Base-by-base conservation (phyloP, 78 protist genomes). In the Acrasis kona region DNA sequence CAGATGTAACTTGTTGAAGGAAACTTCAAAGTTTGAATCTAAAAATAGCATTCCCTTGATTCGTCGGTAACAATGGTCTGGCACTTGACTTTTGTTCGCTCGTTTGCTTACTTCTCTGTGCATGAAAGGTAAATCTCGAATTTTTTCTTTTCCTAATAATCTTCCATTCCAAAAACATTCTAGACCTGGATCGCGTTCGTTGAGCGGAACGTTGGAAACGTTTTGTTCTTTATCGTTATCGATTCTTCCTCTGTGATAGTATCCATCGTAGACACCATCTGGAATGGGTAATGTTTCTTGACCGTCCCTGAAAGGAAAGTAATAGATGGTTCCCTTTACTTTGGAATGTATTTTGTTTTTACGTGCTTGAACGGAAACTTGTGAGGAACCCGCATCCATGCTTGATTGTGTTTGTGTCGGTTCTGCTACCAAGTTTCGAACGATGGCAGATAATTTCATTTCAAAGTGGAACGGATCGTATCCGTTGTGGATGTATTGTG, bases 151-250 rank as follows among this genome's bases (percentile, higher is more conserved):
- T 7, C 73, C 41, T 7, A 74, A 61, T 61, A 74, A 29, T 7
- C 78, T 28, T 28, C 78, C 78, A 31, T 74, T 74, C 78, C 78
- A 74, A 36, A 74, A 74, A 19, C 37, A 28, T 70, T 74, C 78
- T 39, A 74, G 5, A 7, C 78, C 78, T 5, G 78, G 78, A 28
- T 66, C 29, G 30, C 78, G 28, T 29, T 74, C 78, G 36, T 8
- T 41, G 50, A 74, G 36, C 7, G 78, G 78, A 12, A 74, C 7
- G 30, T 66, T 64, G n/a, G n/a, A n/a, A n/a, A n/a, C n/a, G n/a
- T n/a, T n/a, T n/a, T n/a, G n/a, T 29, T 74, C 78, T 29, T 74
- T 70, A 31, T 74, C 78, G 19, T 41, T 31, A n/a, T 19, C 19
- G 61, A 50, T n/a, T n/a, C n/a, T n/a, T n/a, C n/a, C n/a, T n/a